A percentile compares a stretch with the other conserved stretches of the same genome.
Conservation (phyloP, 1,284 basidiomycete genomes). For the Testicularia cyperi region DNA sequence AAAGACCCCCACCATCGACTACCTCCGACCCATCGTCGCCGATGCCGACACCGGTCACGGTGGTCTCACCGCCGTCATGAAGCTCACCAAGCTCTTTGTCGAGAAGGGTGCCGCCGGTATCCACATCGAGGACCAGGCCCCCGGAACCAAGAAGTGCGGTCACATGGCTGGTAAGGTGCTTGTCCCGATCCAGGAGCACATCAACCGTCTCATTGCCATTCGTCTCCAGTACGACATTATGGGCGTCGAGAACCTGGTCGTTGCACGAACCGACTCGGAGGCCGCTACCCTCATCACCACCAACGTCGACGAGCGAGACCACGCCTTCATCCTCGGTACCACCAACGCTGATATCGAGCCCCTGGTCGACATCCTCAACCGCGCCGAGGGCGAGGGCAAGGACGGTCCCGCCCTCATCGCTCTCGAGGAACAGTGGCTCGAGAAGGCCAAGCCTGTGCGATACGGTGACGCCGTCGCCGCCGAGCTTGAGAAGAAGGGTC, state of each 20-base stretch:
- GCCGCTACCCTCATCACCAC: slow-evolving; percentile 94
- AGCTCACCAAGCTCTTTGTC: slow-evolving; percentile 86
- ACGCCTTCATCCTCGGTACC: slow-evolving; percentile 89
- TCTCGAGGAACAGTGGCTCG: slow-evolving; percentile 84
- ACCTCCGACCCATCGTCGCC: slow-evolving; percentile 62
- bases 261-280: slow-evolving; percentile 77
- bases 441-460: slow-evolving; percentile 74
- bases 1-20: slow-evolving; percentile 61
- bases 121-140: slow-evolving; percentile 87
- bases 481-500: slow-evolving; percentile 72
- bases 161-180: slow-evolving; percentile 75
- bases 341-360: slow-evolving; percentile 74
- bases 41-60: slow-evolving; percentile 72
- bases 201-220: slow-evolving; percentile 76
- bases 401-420: slow-evolving; percentile 77
- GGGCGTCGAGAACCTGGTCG: slow-evolving; percentile 75
- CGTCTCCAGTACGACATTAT: slow-evolving; percentile 78
- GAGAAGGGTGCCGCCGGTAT: slow-evolving; percentile 86
- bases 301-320: slow-evolving; percentile 95
- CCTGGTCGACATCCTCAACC: slow-evolving; percentile 77
- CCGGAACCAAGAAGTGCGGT: slow-evolving; percentile 72
- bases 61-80: slow-evolving; percentile 93
- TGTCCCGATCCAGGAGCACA: slow-evolving; percentile 73
- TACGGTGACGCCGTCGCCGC: slow-evolving; percentile 75
- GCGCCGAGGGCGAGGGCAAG: slow-evolving; percentile 79